phyloP scores from a whole-genome alignment of 305 asterid species.

The Coffea humblotiana region DNA sequence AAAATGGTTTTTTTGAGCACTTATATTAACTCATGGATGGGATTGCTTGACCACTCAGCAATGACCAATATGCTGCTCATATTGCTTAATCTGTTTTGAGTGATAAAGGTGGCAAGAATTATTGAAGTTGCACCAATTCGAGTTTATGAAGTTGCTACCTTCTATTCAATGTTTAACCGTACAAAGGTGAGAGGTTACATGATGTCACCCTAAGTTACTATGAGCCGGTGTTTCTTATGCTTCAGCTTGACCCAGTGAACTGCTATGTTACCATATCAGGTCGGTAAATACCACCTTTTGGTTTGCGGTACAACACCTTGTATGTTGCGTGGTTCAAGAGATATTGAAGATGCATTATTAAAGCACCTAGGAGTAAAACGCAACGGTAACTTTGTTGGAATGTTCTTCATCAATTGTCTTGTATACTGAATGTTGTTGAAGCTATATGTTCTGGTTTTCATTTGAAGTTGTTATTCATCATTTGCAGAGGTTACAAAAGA shows the following conservation, averaged over 20 bases:
- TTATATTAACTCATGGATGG: neutral
- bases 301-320: slow-evolving; percentile 99
- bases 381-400: slow-evolving; percentile 54
- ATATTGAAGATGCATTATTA: slow-evolving; percentile 80
- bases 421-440: neutral
- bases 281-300: slow-evolving; percentile 94
- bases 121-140: slow-evolving; percentile 97
- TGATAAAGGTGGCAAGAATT: slow-evolving; percentile 75
- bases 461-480: slow-evolving; percentile 21
- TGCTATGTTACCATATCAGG: slow-evolving; percentile 46
- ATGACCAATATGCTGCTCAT: neutral
- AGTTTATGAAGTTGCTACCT: slow-evolving; percentile 96
- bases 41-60: neutral
- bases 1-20: neutral
- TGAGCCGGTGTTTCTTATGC: slow-evolving; percentile 6
- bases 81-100: slow-evolving; percentile 13
- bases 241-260: slow-evolving; percentile 14
- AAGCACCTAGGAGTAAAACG: slow-evolving; percentile 93
- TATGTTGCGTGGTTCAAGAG: slow-evolving; percentile 97
- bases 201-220: slow-evolving; percentile 5
- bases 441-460: slow-evolving; percentile 25
- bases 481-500: slow-evolving; percentile 94
- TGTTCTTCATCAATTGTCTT: slow-evolving; percentile 1
- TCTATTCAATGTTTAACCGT: slow-evolving; percentile 96
- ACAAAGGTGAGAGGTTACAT: slow-evolving; percentile 56